These are phyloP conservation scores for Multifurca ochricompacta DNA, from an alignment of 768 basidiomycete genomes.

Conservation along the genomic window DNA sequence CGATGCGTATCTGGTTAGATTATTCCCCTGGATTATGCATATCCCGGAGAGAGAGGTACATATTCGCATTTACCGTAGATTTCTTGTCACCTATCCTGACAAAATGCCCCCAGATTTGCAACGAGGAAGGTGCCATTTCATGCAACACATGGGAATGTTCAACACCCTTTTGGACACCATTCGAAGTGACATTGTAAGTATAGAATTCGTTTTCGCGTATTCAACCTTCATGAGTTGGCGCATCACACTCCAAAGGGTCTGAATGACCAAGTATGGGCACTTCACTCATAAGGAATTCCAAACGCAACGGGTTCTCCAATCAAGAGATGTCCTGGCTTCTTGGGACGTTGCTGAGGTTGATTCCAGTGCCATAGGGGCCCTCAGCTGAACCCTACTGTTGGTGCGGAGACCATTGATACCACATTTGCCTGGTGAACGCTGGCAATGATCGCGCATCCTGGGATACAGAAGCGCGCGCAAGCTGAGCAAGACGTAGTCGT, in stretches of 20 bases:
- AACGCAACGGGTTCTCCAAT: slow-evolving; percentile 7
- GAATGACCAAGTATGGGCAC: slow-evolving; percentile 5
- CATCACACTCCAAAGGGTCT: slow-evolving; percentile 1
- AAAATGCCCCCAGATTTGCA: slow-evolving; percentile 7
- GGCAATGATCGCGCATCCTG: slow-evolving; percentile 18
- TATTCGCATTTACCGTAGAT: too few relatives aligned
- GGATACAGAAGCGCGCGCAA: slow-evolving; percentile 7
- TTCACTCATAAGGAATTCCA: slow-evolving; percentile 4
- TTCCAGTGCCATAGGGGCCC: not conserved
- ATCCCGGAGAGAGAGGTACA: slow-evolving; percentile 17
- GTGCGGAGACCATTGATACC: slow-evolving; percentile 2
- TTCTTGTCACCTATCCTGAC: too few relatives aligned
- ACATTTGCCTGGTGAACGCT: slow-evolving; percentile 7
- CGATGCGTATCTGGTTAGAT: slow-evolving; percentile 21
- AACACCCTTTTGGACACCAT: slow-evolving; percentile 12
- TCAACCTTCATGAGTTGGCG: not conserved
- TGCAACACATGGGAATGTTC: slow-evolving; percentile 9
- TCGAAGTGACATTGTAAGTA: slow-evolving; percentile 5
- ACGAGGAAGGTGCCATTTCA: slow-evolving; percentile 7
- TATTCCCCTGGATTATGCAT: slow-evolving; percentile 21
- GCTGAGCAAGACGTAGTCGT: slow-evolving; percentile 4
- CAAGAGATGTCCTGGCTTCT: slow-evolving; percentile 17
- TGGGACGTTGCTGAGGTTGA: slow-evolving; percentile 14
- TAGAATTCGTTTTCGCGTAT: not conserved
- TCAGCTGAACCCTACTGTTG: not conserved